Base-by-base conservation (phyloP, 306 rosid species). In the Delonix regia region DNA sequence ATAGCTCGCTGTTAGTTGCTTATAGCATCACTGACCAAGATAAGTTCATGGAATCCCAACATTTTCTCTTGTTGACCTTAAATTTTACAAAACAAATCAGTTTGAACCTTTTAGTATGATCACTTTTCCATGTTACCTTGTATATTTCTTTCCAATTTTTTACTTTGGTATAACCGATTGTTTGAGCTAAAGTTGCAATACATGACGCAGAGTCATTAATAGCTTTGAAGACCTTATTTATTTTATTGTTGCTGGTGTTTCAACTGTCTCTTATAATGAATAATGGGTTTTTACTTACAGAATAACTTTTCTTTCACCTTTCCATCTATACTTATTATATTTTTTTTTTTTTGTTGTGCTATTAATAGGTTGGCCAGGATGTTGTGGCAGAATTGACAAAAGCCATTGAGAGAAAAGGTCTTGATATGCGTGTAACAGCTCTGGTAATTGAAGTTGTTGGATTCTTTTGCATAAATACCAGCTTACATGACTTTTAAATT, bases 381-480 rank as follows among this genome's bases (percentile, higher is more conserved):
- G 88, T 88, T 74, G 95, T 88, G 41, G 91, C 77, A 67, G 93
- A 90, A 69, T 73, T 90, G 69, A 80, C 88, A 63, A 88, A 44
- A 81, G 87, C 95, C 67, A 62, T 90, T 79, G 92, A 90, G 82
- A 88, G 86, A 75, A 76, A 77, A 38, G 95, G 89, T 39, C 80
- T 90, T 64, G 93, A 90, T 78, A 83, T 90, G 95, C 89, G 91
- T 24, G 89, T 90, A 71, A 42, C 95, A 34, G 95, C 95, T 45
- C 80, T 90, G 91, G 95, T 88, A 78, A 77, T 86, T 52, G 44
- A 68, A 52, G 47, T 69, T 55, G 8, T 52, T 36, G 15, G 24
- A 1, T 22, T 73, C 16, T 53, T 48, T 34, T 52, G 34, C 36
- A 15, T 56, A 8, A 38, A 34, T 22, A 73, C 44, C 39, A 12